Evolutionary conservation across 2,329 filamentous ascomycete species (phyloP).

Genomic region (Ophiostoma novo-ulmi): DNA sequence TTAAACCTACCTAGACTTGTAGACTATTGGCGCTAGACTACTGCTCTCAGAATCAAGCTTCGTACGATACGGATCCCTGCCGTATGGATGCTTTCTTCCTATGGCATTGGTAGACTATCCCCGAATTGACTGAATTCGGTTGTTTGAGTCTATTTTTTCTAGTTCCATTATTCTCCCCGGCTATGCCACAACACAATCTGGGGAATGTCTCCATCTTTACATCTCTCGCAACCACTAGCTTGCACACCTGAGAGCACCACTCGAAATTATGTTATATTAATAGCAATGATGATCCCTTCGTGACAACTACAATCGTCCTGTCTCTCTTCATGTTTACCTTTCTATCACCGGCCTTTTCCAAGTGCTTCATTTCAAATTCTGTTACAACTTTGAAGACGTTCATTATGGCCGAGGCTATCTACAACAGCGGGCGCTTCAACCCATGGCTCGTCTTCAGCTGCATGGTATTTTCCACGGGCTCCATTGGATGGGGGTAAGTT

Average conservation of each 20-base stretch:
- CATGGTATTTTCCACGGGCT: constrained; percentile 25
- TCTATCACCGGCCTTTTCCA: not conserved
- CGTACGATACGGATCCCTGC: not conserved
- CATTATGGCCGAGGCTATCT: constrained; percentile 13
- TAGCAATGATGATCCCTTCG: not conserved
- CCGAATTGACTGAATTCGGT: not conserved
- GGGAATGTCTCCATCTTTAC: not conserved
- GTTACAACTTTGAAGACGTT: not conserved
- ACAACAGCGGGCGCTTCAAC: constrained; percentile 18
- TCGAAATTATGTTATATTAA: not conserved
- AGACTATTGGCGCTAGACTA: not conserved
- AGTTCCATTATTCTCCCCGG: not conserved
- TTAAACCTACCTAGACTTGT: not conserved
- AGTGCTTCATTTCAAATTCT: not conserved
- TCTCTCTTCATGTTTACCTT: not conserved
- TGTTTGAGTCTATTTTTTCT: not conserved
- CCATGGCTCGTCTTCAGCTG: constrained; percentile 25
- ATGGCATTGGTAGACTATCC: not conserved
- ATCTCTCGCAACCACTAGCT: not conserved
- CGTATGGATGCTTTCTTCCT: not conserved
- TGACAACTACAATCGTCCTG: too few species aligned
- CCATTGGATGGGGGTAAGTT: constrained; percentile 25
- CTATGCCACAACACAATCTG: constrained; percentile 5
- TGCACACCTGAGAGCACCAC: not conserved
- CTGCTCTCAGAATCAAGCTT: not conserved